Percentiles rank a stretch among this genome's conserved stretches.
phyloP scores from a whole-genome alignment of 169 alveolate genomes.

The Cryptosporidium bovis region DNA sequence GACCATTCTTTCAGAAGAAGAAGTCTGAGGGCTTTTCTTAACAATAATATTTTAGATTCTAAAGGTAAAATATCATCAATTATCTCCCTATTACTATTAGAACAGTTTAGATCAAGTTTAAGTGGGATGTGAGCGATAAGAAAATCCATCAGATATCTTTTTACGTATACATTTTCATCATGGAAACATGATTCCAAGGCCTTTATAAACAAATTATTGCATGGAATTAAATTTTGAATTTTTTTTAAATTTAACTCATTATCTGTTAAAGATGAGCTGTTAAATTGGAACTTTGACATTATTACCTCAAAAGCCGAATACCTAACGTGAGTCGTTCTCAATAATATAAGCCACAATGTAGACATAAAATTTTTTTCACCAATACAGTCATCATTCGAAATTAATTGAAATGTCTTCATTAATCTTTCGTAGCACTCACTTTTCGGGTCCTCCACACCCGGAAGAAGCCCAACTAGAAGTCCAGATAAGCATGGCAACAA shows the following conservation, averaged over 20 bases:
- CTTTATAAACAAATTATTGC: slow-evolving; percentile 81
- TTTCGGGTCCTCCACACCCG: slow-evolving; percentile 88
- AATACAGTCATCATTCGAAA: slow-evolving; percentile 82
- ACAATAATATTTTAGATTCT: slow-evolving; percentile 41
- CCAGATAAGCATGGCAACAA: slow-evolving; percentile 86
- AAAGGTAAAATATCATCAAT: slow-evolving; percentile 27
- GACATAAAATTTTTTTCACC: slow-evolving; percentile 85
- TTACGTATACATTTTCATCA: slow-evolving; percentile 82
- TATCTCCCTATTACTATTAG: not conserved
- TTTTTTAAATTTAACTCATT: slow-evolving; percentile 76
- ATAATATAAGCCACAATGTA: slow-evolving; percentile 84
- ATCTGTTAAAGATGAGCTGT: slow-evolving; percentile 70
- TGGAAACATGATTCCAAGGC: slow-evolving; percentile 83
- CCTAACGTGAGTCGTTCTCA: slow-evolving; percentile 83
- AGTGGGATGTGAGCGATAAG: slow-evolving; percentile 83
- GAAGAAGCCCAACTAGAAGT: slow-evolving; percentile 83
- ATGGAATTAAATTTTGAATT: slow-evolving; percentile 82
- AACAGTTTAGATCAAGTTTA: not conserved
- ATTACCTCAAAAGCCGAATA: slow-evolving; percentile 83
- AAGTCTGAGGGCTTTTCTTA: slow-evolving; percentile 73
- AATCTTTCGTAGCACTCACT: slow-evolving; percentile 79
- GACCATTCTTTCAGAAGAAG: slow-evolving; percentile 80
- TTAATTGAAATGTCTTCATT: slow-evolving; percentile 77
- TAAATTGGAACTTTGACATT: slow-evolving; percentile 82
- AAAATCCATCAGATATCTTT: slow-evolving; percentile 82